A percentile compares a stretch with the other conserved stretches of the same genome.
Conservation (phyloP, 768 basidiomycete species). For the Lactifluus echinatus region DNA sequence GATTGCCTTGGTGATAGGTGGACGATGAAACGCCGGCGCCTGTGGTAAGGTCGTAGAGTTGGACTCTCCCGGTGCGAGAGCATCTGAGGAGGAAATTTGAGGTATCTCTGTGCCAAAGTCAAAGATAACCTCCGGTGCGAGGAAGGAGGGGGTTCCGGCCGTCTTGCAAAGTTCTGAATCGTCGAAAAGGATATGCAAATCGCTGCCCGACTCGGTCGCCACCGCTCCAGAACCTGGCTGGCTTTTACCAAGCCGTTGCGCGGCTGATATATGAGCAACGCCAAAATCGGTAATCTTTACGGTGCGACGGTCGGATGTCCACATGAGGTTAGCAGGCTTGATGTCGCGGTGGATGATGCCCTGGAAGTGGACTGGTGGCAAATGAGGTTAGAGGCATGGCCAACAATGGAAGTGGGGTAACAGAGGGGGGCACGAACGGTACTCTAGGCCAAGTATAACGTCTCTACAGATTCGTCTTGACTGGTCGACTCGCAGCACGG, state of each 20-base stretch:
- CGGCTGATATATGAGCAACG: constrained; percentile 91
- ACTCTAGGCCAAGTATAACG: constrained; percentile 89
- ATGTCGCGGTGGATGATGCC: constrained; percentile 99
- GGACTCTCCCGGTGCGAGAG: constrained; percentile 30
- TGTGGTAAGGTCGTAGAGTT: constrained; percentile 26
- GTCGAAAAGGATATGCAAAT: constrained; percentile 64
- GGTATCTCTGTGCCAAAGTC: constrained; percentile 34
- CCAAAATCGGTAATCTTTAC: constrained; percentile 99
- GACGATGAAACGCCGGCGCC: constrained; percentile 28
- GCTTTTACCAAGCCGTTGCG: constrained; percentile 53
- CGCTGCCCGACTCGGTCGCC: constrained; percentile 22
- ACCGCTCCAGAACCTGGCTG: background rate
- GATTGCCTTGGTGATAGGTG: no score
- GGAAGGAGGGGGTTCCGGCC: constrained; percentile 92
- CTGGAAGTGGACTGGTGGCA: constrained; percentile 78
- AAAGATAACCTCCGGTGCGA: constrained; percentile 89
- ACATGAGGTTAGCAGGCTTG: constrained; percentile 95
- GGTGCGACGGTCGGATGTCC: constrained; percentile 73
- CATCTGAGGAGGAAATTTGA: constrained; percentile 24
- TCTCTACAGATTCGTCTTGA: constrained; percentile 85
- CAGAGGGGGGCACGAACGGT: constrained; percentile 50
- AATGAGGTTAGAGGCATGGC: background rate
- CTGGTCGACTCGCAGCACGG: constrained; percentile 76
- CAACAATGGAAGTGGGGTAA: constrained; percentile 11
- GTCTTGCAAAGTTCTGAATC: constrained; percentile 84